These are phyloP conservation scores for Ophiostoma perfectum DNA, from an alignment of 2,329 filamentous ascomycete species.

Conservation along the genomic window DNA sequence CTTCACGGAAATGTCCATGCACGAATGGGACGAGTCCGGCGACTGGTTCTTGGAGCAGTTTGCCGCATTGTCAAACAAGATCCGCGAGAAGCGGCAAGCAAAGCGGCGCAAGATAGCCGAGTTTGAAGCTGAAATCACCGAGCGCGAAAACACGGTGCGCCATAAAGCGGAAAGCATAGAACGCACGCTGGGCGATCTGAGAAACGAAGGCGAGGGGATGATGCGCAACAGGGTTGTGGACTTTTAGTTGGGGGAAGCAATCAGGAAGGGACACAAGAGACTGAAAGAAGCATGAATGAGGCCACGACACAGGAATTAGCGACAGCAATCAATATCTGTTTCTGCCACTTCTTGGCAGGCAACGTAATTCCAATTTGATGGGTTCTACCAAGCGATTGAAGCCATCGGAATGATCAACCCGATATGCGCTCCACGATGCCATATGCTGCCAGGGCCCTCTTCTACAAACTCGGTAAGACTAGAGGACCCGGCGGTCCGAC, in stretches of 20 bases:
- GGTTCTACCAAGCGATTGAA: neutral
- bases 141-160: constrained; percentile 50
- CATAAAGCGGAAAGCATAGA: constrained; percentile 50
- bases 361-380: neutral
- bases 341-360: neutral
- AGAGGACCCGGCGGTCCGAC: neutral
- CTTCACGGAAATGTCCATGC: constrained; percentile 49
- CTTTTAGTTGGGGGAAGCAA: constrained; percentile 24
- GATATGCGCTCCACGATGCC: neutral
- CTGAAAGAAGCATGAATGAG: neutral
- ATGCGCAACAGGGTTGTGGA: constrained; percentile 42
- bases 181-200: constrained; percentile 50
- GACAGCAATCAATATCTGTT: no score
- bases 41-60: constrained; percentile 57
- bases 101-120: constrained; percentile 47
- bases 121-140: constrained; percentile 53
- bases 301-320: no score
- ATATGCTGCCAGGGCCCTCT: neutral
- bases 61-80: constrained; percentile 42
- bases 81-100: constrained; percentile 44
- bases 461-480: neutral
- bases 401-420: neutral
- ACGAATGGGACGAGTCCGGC: constrained; percentile 55
- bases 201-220: constrained; percentile 52
- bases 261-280: constrained; percentile 9